Conservation (phyloP, 2,329 filamentous ascomycete species). For the Tetracladium maxilliforme region DNA sequence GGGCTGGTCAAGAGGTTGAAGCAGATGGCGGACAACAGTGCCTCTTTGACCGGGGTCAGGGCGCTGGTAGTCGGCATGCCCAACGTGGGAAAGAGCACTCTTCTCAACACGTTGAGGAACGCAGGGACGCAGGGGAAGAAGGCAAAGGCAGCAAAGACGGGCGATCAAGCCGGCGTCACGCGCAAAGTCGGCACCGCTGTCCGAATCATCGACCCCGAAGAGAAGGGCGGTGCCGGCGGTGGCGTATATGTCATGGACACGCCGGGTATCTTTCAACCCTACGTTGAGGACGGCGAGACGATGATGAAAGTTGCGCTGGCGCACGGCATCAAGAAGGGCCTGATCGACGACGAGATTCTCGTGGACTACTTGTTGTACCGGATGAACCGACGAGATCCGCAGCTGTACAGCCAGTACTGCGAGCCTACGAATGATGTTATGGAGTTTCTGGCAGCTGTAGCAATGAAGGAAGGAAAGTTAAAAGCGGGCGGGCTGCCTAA, state of each 20-base stretch:
- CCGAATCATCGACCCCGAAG: conserved; percentile 51
- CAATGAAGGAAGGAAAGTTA: conserved; percentile 60
- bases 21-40: conserved; percentile 21
- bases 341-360: conserved; percentile 63
- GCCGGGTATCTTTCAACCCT: conserved; percentile 89
- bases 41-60: conserved; percentile 65
- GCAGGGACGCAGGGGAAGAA: conserved; percentile 44
- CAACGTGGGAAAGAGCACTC: conserved; percentile 88
- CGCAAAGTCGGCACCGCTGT: conserved; percentile 72
- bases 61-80: conserved; percentile 93
- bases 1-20: conserved; percentile 12
- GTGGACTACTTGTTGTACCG: conserved; percentile 85
- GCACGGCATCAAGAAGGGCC: conserved; percentile 78
- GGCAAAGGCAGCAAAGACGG: conserved; percentile 66
- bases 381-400: conserved; percentile 42
- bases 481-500: conserved; percentile 58
- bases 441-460: conserved; percentile 56
- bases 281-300: conserved; percentile 66
- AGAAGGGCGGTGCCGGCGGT: conserved; percentile 19
- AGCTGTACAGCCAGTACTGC: conserved; percentile 30
- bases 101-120: conserved; percentile 75
- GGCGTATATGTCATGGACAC: conserved; percentile 83
- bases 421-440: conserved; percentile 74
- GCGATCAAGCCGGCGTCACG: conserved; percentile 79
- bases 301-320: conserved; percentile 95